Percentiles rank a stretch among this genome's conserved stretches.
These are phyloP conservation scores for Cladosporium sp. DNA, from an alignment of 2,329 filamentous ascomycete genomes.

Conservation along the genomic window DNA sequence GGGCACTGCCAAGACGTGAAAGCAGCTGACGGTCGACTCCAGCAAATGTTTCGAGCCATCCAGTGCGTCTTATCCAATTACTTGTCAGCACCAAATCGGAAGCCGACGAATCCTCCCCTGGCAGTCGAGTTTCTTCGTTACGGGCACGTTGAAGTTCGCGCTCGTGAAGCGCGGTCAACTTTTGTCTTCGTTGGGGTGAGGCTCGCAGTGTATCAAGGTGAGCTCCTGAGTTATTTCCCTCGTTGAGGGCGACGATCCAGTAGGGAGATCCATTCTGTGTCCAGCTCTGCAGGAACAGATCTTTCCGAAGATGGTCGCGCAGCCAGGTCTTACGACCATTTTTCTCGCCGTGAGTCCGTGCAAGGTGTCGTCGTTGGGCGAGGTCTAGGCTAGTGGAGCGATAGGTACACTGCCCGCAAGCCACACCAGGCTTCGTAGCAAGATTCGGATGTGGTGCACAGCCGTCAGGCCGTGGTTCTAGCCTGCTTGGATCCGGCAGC, in stretches of 20 bases:
- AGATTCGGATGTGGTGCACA: neutral
- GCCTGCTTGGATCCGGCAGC: constrained; percentile 4
- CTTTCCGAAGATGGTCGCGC: neutral
- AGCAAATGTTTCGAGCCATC: constrained; percentile 7
- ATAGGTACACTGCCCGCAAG: neutral
- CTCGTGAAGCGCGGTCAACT: neutral
- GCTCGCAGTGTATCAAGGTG: neutral
- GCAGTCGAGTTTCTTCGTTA: constrained; percentile 1
- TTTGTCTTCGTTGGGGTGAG: constrained; percentile 1
- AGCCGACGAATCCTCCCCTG: constrained; percentile 1
- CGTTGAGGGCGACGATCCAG: constrained; percentile 1
- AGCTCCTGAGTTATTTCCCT: neutral
- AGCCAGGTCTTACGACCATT: constrained; percentile 6
- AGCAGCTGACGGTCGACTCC: neutral
- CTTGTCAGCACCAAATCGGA: constrained; percentile 1
- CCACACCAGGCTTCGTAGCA: constrained; percentile 4
- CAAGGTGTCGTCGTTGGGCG: neutral
- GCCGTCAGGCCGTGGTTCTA: constrained; percentile 3
- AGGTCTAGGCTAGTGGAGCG: constrained; percentile 5
- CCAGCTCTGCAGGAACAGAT: constrained; percentile 2
- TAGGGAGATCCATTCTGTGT: constrained; percentile 6
- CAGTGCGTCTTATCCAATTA: constrained; percentile 4
- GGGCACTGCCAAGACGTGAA: constrained; percentile 2
- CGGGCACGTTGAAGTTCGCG: constrained; percentile 2
- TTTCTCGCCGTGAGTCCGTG: constrained; percentile 1